phyloP scores from a whole-genome alignment of 75 land plant species.

The Selaginella tamariscina region DNA sequence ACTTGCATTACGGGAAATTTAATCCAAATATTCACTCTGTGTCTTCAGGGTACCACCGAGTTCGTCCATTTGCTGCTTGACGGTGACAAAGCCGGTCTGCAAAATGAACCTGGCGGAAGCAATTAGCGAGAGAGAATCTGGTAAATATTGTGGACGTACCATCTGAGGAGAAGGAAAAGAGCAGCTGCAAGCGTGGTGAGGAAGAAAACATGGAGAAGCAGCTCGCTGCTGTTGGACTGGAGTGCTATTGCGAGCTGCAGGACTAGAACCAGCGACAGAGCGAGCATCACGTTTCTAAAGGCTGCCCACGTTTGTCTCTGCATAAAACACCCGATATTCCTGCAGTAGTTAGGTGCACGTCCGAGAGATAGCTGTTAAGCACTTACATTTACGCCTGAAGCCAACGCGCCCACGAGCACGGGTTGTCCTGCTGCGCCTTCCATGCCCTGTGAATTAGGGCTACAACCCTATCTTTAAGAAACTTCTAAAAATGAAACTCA shows the following conservation, averaged over 20 bases:
- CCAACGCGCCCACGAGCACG: background rate
- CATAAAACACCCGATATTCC: background rate
- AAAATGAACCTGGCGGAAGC: background rate
- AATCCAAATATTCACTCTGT: background rate
- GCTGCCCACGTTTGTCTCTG: constrained; percentile 14
- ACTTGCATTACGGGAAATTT: background rate
- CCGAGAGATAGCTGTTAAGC: background rate
- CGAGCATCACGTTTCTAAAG: constrained; percentile 5
- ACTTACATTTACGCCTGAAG: background rate
- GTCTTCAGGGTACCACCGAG: background rate
- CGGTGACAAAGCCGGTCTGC: constrained; percentile 5
- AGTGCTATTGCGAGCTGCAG: background rate
- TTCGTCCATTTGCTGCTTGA: constrained; percentile 7
- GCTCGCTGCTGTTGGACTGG: background rate
- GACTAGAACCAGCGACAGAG: background rate
- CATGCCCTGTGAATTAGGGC: too few relatives aligned
- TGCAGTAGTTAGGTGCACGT: background rate
- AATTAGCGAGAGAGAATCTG: background rate
- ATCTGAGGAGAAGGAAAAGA: constrained; percentile 5
- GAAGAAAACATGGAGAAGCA: constrained; percentile 8
- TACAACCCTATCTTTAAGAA: too few relatives aligned
- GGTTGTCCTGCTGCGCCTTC: too few relatives aligned
- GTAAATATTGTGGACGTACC: background rate
- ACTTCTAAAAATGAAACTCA: too few relatives aligned
- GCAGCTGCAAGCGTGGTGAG: background rate